Base-by-base conservation (phyloP, 208 protist species). In the Trypanosoma rangeli region DNA sequence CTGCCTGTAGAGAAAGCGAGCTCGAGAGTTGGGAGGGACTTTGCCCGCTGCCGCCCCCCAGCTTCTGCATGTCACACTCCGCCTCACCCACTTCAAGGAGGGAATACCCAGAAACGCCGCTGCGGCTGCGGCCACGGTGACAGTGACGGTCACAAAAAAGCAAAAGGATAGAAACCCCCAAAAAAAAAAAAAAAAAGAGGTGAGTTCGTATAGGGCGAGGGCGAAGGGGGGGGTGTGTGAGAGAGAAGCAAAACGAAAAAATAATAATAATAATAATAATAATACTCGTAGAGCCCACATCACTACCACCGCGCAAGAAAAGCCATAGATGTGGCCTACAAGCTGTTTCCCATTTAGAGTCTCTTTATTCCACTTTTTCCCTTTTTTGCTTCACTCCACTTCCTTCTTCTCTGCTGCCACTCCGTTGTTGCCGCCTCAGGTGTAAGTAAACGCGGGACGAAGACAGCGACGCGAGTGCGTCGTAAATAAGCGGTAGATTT, bases 401-500 rank as follows among this genome's bases (percentile, higher is more conserved):
- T 68, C 52, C 26, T 59, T 50, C 52, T 55, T n/a, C n/a, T n/a
- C n/a, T n/a, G n/a, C n/a, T n/a, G n/a, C 29, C 12, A 1, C 26
- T 24, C 31, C 16, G 5, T 18, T 29, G 9, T 3, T 46, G 31
- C 52, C 29, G 16, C n/a, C 3, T 70, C 49, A 60, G 13, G n/a
- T 33, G 5, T 22, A 3, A 26, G 22, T 61, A 39, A 71, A 77
- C 9, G 64, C 44, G 1, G 72, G 72, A 24, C 39, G 72, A 5
- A 77, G 28, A 39, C 63, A 58, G 8, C 72, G 72, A 35, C 64
- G 64, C 9, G 72, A 77, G 59, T 77, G 68, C 50, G 8, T 64
- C 12, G 63, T 58, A 46, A 71, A 77, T 18, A 86, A 61, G 18
- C 62, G 61, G 65, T 90, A 78, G 44, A 87, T 80, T 16, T 74